Evolutionary conservation across 345 rosid species (phyloP).

Genomic region (Citrus inodora): DNA sequence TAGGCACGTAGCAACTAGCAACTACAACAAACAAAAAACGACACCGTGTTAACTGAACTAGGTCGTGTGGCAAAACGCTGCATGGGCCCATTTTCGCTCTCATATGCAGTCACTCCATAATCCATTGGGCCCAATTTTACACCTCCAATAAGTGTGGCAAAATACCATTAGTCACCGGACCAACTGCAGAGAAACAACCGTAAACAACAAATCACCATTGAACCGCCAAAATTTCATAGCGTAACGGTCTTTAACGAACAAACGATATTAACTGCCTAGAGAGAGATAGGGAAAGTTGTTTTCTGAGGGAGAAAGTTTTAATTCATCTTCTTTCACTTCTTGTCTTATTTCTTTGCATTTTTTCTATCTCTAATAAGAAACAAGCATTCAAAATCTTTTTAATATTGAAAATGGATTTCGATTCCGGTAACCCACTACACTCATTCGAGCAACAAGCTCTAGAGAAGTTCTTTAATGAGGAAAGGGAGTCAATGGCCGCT

Average conservation of each 20-base stretch:
- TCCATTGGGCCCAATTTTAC: too few relatives aligned
- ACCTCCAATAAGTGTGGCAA: background rate
- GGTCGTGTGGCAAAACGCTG: too few relatives aligned
- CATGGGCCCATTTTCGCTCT: too few relatives aligned
- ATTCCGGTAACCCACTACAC: background rate
- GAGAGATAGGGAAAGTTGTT: background rate
- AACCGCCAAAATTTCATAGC: conserved; percentile 1
- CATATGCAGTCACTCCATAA: too few relatives aligned
- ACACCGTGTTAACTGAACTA: too few relatives aligned
- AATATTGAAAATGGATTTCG: background rate
- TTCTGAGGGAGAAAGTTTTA: background rate
- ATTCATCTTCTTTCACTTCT: background rate
- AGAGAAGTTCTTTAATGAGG: too few relatives aligned
- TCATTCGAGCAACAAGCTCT: background rate
- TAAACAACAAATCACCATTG: background rate
- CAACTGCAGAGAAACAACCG: background rate
- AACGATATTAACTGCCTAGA: background rate
- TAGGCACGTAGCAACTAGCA: too few relatives aligned
- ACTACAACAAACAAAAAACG: too few relatives aligned
- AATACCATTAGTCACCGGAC: background rate
- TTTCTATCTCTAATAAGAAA: background rate
- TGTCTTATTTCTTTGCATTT: background rate
- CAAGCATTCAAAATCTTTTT: background rate
- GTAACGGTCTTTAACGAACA: background rate
- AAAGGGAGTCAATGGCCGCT: too few relatives aligned